phyloP scores from a whole-genome alignment of 2,329 filamentous ascomycete species.

The Aspergillus sp. region DNA sequence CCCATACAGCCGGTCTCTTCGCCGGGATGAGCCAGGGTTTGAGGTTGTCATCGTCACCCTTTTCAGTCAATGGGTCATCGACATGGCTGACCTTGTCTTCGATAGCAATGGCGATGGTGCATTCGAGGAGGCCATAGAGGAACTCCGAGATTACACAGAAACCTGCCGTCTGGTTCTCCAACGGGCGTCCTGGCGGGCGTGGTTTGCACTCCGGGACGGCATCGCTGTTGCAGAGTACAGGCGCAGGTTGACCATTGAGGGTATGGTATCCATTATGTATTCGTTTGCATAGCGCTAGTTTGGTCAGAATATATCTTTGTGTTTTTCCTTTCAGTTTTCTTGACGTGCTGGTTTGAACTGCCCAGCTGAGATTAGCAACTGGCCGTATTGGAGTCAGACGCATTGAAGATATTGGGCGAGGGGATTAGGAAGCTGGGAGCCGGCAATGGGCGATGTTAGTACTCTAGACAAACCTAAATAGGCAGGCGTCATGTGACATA shows the following conservation, averaged over 20 bases:
- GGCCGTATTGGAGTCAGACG: no score
- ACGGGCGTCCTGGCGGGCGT: slow-evolving; percentile 18
- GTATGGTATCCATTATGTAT: no score
- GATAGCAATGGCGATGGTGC: slow-evolving; percentile 12
- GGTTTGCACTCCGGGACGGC: slow-evolving; percentile 17
- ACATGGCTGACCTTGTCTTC: slow-evolving; percentile 5
- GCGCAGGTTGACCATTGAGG: slow-evolving; percentile 7
- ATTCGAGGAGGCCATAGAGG: slow-evolving; percentile 1
- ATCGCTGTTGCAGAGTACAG: slow-evolving; percentile 7
- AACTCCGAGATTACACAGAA: slow-evolving; percentile 3
- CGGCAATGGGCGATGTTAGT: no score
- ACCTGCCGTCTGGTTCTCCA: slow-evolving; percentile 18
- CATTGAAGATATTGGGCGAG: no score
- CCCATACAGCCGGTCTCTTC: slow-evolving; percentile 9
- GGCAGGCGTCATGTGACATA: no score
- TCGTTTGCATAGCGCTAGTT: no score
- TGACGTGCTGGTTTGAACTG: no score
- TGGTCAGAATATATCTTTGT: no score
- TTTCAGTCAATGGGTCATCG: slow-evolving; percentile 22
- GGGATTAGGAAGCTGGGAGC: no score
- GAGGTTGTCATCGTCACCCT: slow-evolving; percentile 22
- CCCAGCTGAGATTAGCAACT: no score
- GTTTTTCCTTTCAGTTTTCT: no score
- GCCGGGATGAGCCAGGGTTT: slow-evolving; percentile 19
- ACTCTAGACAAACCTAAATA: no score